Conservation (phyloP, 495 filamentous ascomycete genomes). For the Viridothelium virens region DNA sequence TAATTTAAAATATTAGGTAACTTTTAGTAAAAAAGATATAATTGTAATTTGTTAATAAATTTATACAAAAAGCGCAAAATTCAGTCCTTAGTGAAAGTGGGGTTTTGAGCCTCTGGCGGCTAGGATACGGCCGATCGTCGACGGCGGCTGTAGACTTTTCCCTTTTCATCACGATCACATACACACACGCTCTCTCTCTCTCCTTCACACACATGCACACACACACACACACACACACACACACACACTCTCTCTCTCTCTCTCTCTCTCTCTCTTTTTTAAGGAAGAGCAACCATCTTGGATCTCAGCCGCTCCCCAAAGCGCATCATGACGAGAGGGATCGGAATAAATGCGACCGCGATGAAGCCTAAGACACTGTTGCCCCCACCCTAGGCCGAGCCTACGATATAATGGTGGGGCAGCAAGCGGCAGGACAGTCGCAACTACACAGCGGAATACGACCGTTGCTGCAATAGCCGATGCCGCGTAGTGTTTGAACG, state of each 20-base stretch:
- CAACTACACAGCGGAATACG: background rate
- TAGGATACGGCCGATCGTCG: background rate
- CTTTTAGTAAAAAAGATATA: background rate
- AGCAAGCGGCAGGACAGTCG: background rate
- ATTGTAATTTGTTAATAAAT: background rate
- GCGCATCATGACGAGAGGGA: background rate
- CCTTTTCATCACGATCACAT: no score
- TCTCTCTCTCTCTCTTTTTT: no score
- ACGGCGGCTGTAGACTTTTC: no score
- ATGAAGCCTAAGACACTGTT: background rate
- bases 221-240: no score
- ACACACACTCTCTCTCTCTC: no score
- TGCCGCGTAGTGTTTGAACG: background rate
- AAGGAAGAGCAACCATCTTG: no score
- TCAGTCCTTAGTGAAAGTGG: background rate
- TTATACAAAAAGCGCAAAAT: background rate
- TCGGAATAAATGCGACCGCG: background rate
- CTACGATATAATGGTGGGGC: background rate
- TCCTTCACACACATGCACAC: no score
- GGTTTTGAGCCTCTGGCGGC: background rate
- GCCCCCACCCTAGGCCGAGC: background rate
- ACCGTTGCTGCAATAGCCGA: background rate
- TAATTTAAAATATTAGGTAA: no score
- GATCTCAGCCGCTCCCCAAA: background rate
- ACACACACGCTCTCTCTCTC: no score